Conservation (phyloP, 2,329 filamentous ascomycete genomes). For the Zymoseptoria crescenta region DNA sequence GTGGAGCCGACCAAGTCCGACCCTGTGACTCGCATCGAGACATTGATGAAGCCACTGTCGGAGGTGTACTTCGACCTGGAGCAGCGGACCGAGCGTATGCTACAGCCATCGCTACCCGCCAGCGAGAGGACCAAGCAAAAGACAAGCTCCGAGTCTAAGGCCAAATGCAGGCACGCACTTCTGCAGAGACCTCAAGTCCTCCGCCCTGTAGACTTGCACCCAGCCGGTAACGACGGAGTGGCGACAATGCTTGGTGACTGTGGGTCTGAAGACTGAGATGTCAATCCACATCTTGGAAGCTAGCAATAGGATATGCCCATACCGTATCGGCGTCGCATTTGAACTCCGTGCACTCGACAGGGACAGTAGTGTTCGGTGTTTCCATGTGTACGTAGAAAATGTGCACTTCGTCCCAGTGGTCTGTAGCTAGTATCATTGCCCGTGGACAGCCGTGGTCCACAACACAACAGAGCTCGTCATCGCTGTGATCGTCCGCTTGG, state of each 20-base stretch:
- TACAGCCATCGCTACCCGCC: not conserved
- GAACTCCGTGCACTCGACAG: not conserved
- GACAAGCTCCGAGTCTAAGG: not conserved
- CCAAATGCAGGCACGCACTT: not conserved
- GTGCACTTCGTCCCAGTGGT: no score
- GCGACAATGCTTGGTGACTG: not conserved
- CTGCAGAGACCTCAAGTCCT: not conserved
- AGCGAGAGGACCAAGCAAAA: not conserved
- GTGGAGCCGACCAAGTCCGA: constrained; percentile 4
- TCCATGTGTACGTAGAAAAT: no score
- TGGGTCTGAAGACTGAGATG: not conserved
- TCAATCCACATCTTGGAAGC: not conserved
- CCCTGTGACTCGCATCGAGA: not conserved
- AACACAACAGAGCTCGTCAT: not conserved
- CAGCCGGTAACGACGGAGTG: not conserved
- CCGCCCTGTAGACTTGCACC: not conserved
- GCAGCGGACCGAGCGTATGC: constrained; percentile 10
- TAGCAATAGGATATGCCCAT: not conserved
- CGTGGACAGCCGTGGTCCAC: not conserved
- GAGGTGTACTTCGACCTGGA: constrained; percentile 21
- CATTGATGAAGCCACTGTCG: constrained; percentile 14
- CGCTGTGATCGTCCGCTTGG: not conserved
- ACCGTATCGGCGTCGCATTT: no score
- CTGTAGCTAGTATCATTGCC: no score
- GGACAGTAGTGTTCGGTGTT: not conserved